These are phyloP conservation scores for Alternaria panax DNA, from an alignment of 2,329 filamentous ascomycete species.

Conservation along the genomic window DNA sequence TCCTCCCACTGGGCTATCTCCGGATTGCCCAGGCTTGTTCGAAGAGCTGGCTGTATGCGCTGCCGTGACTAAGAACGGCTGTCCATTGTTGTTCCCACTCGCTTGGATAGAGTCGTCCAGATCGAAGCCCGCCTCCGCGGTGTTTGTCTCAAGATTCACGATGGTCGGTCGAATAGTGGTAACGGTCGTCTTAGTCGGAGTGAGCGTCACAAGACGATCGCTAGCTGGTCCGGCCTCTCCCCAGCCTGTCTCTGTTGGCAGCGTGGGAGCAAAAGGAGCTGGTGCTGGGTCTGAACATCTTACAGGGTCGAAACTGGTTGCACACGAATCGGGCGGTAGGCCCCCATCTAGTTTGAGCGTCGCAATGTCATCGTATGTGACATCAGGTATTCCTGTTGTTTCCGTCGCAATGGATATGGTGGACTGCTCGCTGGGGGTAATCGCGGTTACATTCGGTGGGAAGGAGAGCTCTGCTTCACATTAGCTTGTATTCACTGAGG, in stretches of 20 bases:
- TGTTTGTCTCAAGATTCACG: slow-evolving; percentile 24
- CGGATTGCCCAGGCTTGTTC: background rate
- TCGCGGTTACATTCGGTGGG: slow-evolving; percentile 8
- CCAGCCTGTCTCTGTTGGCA: slow-evolving; percentile 25
- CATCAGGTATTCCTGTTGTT: background rate
- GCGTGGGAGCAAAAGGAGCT: no score
- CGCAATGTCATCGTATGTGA: no score
- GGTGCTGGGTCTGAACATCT: no score
- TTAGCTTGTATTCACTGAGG: background rate
- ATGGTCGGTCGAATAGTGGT: slow-evolving; percentile 27
- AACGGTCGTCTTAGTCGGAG: slow-evolving; percentile 15
- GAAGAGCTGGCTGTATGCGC: background rate
- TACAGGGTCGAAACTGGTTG: no score
- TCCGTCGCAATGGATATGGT: background rate
- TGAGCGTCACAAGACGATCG: background rate
- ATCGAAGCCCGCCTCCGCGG: background rate
- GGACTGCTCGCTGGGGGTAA: background rate
- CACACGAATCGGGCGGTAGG: no score
- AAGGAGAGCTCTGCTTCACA: slow-evolving; percentile 4
- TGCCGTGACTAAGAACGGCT: background rate
- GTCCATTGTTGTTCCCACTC: background rate
- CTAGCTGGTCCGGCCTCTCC: slow-evolving; percentile 8
- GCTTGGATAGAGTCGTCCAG: background rate
- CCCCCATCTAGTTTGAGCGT: background rate
- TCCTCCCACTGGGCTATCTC: background rate